Base-by-base conservation (phyloP, 441 rosid species). In the Omphalea diandra region DNA sequence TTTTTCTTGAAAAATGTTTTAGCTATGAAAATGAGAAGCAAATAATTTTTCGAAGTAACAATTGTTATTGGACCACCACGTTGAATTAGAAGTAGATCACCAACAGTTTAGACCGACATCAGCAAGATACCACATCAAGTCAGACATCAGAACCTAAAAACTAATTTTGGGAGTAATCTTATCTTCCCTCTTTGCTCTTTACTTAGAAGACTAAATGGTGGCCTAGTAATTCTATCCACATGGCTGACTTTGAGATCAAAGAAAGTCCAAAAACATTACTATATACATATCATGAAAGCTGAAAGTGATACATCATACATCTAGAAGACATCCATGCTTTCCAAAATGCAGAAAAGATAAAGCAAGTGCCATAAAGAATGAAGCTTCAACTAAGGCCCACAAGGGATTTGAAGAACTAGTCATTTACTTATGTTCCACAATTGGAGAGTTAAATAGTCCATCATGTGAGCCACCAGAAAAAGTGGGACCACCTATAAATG, bases 221-320 rank as follows among this genome's bases (percentile, higher is more conserved):
- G 53, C 6, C 46, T 56, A 38, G 3, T 67, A 60, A 50, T 67
- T 56, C 36, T 36, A 27, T 60, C 20, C 49, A 61, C 60, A 12
- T 52, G 63, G 60, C 5, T 15, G 31, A 36, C 31, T 18, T 8
- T 17, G 36, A 46, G 44, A 29, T 24, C 36, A 63, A 31, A 24
- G 9, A 54, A 0, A 12, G 24, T 6, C 52, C 6, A 33, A 49
- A n/a, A 33, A 35, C 14, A 20, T 32, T 33, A 20, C 4, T 10
- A 18, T 49, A 18, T 26, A 47, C 36, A 61, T 52, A 32, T 15
- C 66, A 47, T 57, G 58, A 29, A 29, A 61, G 29, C 47, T 29
- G 32, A 31, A 31, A 41, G 4, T 18, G 43, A 32, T 7, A 12
- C 18, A 33, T 40, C 36, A 54, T 29, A 29, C 24, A 15, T 9